Base-by-base conservation (phyloP, 495 filamentous ascomycete genomes). In the Hypoxylon fuscum region DNA sequence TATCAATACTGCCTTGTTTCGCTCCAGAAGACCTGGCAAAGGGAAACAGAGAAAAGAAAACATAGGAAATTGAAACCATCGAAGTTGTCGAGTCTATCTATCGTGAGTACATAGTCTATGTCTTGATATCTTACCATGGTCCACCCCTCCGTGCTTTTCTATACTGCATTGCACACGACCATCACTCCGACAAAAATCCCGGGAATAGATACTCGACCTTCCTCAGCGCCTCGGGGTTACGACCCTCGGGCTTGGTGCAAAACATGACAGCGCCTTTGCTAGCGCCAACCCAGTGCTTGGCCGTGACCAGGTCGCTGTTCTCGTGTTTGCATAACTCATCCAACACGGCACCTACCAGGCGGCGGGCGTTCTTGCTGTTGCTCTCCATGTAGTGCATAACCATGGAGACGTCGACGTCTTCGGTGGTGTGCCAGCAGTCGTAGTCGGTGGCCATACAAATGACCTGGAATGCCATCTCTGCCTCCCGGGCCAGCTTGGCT, bases 391-490 rank as follows among this genome's bases (percentile, higher is more conserved):
- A 88, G 40, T 85, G 89, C 88, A 97, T 94, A 11, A 99, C 96
- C 89, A 97, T 97, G 71, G 91, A 91, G 6, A 99, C 95, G 58
- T 90, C 93, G 29, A 99, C 95, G 37, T 88, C 89, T 41, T 84
- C 87, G 4, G 80, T 80, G 25, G 74, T 77, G 71, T 90, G 90
- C 95, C 95, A 98, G 84, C 93, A 96, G 76, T 99, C 96, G 69
- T 99, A 99, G 77, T 99, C 95, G 18, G 95, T 99, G 22, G 90
- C 88, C 96, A 99, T 99, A 81, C 94, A 97, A 65, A 99, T 94
- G 85, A 97, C 94, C 78, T 94, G 91, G 71, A 97, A 97, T 12
- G 89, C 90, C 62, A 99, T 88, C 79, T 99, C 96, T 3, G 96
- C 96, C 80, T 99, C 95, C 27, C 90, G 84, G 22, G 95, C 95